phyloP scores from a whole-genome alignment of 2,329 filamentous ascomycete species.

The Cytospora paraplurivora region DNA sequence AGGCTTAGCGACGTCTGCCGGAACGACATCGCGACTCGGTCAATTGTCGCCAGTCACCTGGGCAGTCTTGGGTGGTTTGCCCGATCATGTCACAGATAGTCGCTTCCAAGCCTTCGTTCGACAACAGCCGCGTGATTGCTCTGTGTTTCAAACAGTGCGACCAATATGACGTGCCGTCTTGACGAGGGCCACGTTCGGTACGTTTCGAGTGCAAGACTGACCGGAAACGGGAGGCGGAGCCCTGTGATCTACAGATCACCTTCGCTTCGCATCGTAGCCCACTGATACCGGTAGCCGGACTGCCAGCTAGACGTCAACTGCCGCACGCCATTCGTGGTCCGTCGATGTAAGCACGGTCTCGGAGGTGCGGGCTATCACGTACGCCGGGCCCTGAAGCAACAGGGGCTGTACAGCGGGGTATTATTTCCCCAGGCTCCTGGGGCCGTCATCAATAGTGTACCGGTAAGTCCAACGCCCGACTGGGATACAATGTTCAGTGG shows the following conservation, averaged over 20 bases:
- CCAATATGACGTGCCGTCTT: background rate
- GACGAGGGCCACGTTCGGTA: constrained; percentile 1
- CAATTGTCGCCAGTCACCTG: background rate
- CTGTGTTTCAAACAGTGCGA: background rate
- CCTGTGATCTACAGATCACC: background rate
- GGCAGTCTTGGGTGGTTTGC: background rate
- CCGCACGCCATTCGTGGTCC: too few species aligned
- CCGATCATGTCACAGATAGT: background rate
- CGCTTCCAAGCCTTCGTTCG: background rate
- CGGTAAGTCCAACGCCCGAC: too few species aligned
- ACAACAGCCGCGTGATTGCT: background rate
- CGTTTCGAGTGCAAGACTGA: background rate
- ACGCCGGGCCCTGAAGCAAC: background rate
- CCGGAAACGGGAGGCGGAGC: background rate
- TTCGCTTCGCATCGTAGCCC: background rate
- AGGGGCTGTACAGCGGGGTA: background rate
- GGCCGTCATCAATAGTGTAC: too few species aligned
- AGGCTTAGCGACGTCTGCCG: background rate
- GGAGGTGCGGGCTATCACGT: background rate
- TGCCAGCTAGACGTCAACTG: too few species aligned
- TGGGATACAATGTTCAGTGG: too few species aligned
- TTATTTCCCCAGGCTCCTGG: too few species aligned
- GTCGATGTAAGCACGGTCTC: background rate
- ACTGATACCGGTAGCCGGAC: background rate
- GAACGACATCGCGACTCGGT: background rate